phyloP scores from a whole-genome alignment of 208 protist species.

The Trypanosoma congolense region DNA sequence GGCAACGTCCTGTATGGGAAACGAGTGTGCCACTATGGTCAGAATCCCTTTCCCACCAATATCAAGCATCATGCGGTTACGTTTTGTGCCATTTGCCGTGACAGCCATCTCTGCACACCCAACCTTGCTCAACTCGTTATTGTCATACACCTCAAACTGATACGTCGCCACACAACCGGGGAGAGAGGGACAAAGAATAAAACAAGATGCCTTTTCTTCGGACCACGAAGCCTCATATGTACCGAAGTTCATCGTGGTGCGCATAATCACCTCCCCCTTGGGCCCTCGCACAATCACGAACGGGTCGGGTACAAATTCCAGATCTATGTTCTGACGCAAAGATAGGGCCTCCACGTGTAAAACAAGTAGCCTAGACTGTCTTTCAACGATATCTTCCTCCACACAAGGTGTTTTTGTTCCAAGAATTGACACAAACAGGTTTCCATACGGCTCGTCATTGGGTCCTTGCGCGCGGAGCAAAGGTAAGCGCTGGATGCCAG shows the following conservation, averaged over 20 bases:
- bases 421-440: slow-evolving; percentile 57
- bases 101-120: slow-evolving; percentile 45
- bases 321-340: slow-evolving; percentile 19
- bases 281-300: slow-evolving; percentile 66
- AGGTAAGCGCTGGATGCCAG: slow-evolving; percentile 53
- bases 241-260: slow-evolving; percentile 53
- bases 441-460: slow-evolving; percentile 44
- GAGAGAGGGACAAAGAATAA: slow-evolving; percentile 64
- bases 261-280: slow-evolving; percentile 40
- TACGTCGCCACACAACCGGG: slow-evolving; percentile 46
- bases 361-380: slow-evolving; percentile 34
- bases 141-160: slow-evolving; percentile 76
- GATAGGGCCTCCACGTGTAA: slow-evolving; percentile 53
- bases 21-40: slow-evolving; percentile 26
- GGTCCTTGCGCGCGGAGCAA: slow-evolving; percentile 34
- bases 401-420: slow-evolving; percentile 25
- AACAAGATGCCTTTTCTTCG: slow-evolving; percentile 58
- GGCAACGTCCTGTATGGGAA: slow-evolving; percentile 30
- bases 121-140: slow-evolving; percentile 44
- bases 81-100: slow-evolving; percentile 40
- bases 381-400: slow-evolving; percentile 26
- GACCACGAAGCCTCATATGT: slow-evolving; percentile 46
- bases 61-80: slow-evolving; percentile 40
- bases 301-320: slow-evolving; percentile 64
- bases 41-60: slow-evolving; percentile 14